These are phyloP conservation scores for Amphirosellinia nigrospora DNA, from an alignment of 495 filamentous ascomycete genomes.

Conservation along the genomic window DNA sequence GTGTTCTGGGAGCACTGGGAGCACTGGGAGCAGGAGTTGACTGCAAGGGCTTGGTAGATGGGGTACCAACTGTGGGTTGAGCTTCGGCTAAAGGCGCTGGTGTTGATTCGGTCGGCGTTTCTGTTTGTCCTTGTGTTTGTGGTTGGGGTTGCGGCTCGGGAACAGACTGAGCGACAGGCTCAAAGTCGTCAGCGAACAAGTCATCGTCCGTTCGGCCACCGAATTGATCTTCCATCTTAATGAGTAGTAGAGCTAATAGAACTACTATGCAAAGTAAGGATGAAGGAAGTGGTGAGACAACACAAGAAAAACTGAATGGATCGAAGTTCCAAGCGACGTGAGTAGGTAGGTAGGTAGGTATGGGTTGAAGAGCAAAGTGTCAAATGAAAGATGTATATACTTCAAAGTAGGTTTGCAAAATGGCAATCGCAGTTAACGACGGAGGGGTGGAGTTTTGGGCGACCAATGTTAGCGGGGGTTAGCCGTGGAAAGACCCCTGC, in stretches of 20 bases:
- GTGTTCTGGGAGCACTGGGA: conserved; percentile 32
- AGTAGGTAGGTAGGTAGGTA: not conserved
- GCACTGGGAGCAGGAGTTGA: conserved; percentile 16
- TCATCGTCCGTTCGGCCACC: conserved; percentile 58
- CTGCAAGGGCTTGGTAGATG: conserved; percentile 11
- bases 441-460: not conserved
- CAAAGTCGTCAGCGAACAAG: conserved; percentile 58
- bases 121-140: conserved; percentile 4
- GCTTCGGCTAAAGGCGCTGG: conserved; percentile 5
- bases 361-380: not conserved
- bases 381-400: not conserved
- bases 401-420: too few species aligned
- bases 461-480: not conserved
- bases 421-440: too few species aligned
- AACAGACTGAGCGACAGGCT: conserved; percentile 42
- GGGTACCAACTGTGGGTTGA: not conserved
- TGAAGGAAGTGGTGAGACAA: too few species aligned
- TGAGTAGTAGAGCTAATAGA: not conserved
- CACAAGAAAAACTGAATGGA: not conserved
- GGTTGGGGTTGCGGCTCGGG: conserved; percentile 16
- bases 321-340: not conserved
- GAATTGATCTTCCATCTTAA: conserved; percentile 54
- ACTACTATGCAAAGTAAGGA: not conserved
- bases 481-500: not conserved
- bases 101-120: not conserved